These are phyloP conservation scores for Rhizopogon vulgaris DNA, from an alignment of 768 basidiomycete genomes.

Conservation along the genomic window DNA sequence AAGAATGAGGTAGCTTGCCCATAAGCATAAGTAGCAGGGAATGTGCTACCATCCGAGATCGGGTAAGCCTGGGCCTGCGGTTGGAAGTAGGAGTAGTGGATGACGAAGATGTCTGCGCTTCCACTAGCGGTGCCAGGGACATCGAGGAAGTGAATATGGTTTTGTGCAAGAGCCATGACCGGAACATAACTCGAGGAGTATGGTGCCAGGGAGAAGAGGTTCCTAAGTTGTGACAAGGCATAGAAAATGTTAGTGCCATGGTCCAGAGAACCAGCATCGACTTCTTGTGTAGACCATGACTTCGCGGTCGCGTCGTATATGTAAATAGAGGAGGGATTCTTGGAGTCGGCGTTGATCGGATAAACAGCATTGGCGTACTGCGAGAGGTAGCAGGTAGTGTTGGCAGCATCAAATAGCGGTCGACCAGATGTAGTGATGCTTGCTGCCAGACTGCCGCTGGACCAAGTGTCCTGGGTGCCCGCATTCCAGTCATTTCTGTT, in stretches of 20 bases:
- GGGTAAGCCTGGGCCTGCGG: constrained; percentile 57
- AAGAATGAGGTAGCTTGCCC: constrained; percentile 73
- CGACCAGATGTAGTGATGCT: constrained; percentile 71
- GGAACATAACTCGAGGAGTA: constrained; percentile 60
- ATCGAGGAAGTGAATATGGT: constrained; percentile 80
- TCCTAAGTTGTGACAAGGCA: constrained; percentile 59
- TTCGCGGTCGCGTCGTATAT: constrained; percentile 72
- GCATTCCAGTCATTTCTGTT: constrained; percentile 81
- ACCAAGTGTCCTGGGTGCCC: constrained; percentile 67
- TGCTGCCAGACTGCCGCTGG: constrained; percentile 39
- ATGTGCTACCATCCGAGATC: constrained; percentile 35
- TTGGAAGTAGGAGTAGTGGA: constrained; percentile 85
- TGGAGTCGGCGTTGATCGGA: constrained; percentile 69
- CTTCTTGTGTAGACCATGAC: constrained; percentile 74
- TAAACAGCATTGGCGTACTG: constrained; percentile 84
- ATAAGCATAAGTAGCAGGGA: constrained; percentile 65
- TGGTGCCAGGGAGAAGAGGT: constrained; percentile 58
- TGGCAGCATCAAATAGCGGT: constrained; percentile 68
- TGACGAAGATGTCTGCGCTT: constrained; percentile 73
- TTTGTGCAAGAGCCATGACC: constrained; percentile 77
- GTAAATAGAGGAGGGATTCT: constrained; percentile 64
- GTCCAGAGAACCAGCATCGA: constrained; percentile 56
- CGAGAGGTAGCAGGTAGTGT: constrained; percentile 68
- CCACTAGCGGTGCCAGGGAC: constrained; percentile 65
- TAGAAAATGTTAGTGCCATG: constrained; percentile 94